A percentile compares a stretch with the other conserved stretches of the same genome.
Evolutionary conservation across 257 asterid species (phyloP).

Genomic region (Salvia rosmarinus): DNA sequence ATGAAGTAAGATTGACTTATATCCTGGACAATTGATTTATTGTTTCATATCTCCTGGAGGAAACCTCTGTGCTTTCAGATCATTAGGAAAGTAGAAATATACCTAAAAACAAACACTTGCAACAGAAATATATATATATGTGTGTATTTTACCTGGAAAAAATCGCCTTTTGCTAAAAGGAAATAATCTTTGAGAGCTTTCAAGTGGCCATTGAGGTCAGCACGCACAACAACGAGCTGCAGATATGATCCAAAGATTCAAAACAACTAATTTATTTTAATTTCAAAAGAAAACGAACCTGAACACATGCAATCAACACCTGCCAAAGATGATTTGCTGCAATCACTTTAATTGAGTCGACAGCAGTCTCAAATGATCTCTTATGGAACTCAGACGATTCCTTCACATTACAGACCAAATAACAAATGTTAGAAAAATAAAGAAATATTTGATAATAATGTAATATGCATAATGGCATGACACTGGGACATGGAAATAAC

Average conservation of each 20-base stretch:
- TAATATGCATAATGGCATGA: conserved; percentile 9
- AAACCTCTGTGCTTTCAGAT: conserved; percentile 12
- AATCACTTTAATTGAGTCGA: conserved; percentile 83
- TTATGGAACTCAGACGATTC: conserved; percentile 93
- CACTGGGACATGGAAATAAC: conserved; percentile 4
- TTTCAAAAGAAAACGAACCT: conserved; percentile 25
- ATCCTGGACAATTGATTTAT: conserved; percentile 4
- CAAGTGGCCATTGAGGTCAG: conserved; percentile 98
- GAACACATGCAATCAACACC: conserved; percentile 51
- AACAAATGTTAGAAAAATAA: conserved; percentile 25
- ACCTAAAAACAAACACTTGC: conserved; percentile 25
- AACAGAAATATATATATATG: no score
- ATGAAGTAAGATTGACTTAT: conserved; percentile 17
- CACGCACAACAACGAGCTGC: conserved; percentile 98
- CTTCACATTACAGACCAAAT: conserved; percentile 54
- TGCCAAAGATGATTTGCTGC: conserved; percentile 99
- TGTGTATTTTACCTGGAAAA: conserved; percentile 96
- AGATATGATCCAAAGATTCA: conserved; percentile 39
- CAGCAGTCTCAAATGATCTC: conserved; percentile 85
- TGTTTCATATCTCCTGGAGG: not conserved
- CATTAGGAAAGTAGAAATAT: conserved; percentile 18
- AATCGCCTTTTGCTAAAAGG: conserved; percentile 97
- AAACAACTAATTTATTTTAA: conserved; percentile 29
- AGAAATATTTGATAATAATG: not conserved
- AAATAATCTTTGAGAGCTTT: conserved; percentile 97